A percentile compares a stretch with the other conserved stretches of the same genome.
Evolutionary conservation across 352 stramenopile genomes (phyloP).

Genomic region (Phytophthora rubi): DNA sequence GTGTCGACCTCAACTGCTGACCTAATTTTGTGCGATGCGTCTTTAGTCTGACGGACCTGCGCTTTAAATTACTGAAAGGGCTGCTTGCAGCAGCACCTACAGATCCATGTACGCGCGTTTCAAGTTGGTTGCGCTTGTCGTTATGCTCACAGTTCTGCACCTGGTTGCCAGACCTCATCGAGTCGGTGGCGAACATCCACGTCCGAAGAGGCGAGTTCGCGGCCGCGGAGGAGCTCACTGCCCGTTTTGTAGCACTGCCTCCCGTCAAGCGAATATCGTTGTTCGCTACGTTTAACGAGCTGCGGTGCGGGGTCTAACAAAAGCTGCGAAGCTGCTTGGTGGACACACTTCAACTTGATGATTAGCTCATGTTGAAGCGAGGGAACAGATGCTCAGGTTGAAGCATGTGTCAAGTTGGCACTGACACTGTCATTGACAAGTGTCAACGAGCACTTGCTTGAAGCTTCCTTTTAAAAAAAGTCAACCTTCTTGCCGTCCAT

Average conservation of each 20-base stretch:
- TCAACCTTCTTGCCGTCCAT: no score
- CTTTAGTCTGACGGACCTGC: constrained; percentile 48
- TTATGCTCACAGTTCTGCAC: neutral
- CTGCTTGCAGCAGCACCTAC: constrained; percentile 38
- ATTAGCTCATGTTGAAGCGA: neutral
- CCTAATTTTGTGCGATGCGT: neutral
- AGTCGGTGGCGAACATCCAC: constrained; percentile 56
- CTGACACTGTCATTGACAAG: no score
- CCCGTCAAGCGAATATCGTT: constrained; percentile 39
- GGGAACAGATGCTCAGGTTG: no score
- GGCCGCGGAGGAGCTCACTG: constrained; percentile 35
- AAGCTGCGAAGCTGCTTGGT: no score
- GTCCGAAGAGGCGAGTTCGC: constrained; percentile 45
- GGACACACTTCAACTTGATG: neutral
- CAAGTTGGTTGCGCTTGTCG: neutral
- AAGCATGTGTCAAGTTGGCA: no score
- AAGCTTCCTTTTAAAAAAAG: no score
- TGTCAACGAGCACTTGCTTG: no score
- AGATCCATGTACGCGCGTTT: constrained; percentile 41
- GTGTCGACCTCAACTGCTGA: constrained; percentile 6
- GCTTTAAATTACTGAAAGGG: constrained; percentile 46
- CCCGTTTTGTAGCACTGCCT: constrained; percentile 41
- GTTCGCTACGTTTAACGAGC: constrained; percentile 37
- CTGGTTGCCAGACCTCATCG: constrained; percentile 42
- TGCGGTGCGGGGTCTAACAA: constrained; percentile 33